Evolutionary conservation across 1,284 basidiomycete species (phyloP).

Genomic region (Tilletia indica): DNA sequence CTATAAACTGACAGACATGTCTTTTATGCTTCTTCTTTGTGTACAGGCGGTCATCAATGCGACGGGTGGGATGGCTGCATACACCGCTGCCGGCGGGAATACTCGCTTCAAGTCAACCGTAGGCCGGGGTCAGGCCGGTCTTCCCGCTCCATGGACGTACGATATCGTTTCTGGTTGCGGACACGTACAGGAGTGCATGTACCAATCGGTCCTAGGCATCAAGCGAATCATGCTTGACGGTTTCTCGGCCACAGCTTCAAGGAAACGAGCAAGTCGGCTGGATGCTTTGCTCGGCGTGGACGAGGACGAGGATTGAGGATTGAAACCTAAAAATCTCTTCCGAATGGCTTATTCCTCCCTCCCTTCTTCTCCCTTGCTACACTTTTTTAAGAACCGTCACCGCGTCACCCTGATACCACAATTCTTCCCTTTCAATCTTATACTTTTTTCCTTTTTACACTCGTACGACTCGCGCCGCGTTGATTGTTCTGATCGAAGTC

Average conservation of each 20-base stretch:
- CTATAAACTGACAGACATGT: background rate
- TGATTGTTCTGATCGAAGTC: too few species aligned
- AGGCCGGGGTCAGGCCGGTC: background rate
- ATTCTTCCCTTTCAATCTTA: too few species aligned
- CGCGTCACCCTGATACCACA: too few species aligned
- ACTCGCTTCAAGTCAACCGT: conserved; percentile 1
- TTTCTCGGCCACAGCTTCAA: background rate
- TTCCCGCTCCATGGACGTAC: conserved; percentile 5
- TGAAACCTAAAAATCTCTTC: too few species aligned
- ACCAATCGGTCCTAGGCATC: background rate
- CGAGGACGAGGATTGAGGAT: too few species aligned
- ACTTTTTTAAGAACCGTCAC: too few species aligned
- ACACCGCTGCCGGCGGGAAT: background rate
- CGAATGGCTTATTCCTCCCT: too few species aligned
- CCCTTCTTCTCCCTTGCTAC: too few species aligned
- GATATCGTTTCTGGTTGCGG: conserved; percentile 7
- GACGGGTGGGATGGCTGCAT: background rate
- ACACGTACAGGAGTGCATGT: conserved; percentile 5
- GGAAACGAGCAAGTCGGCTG: too few species aligned
- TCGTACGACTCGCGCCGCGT: too few species aligned
- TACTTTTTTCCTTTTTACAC: too few species aligned
- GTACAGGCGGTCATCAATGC: conserved; percentile 4
- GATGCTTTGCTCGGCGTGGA: too few species aligned
- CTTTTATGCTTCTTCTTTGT: background rate
- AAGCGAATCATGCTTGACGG: conserved; percentile 14